A percentile compares a stretch with the other conserved stretches of the same genome.
phyloP scores from a whole-genome alignment of 176 grass and related monocot genomes.

The Oropetium thomaeum region DNA sequence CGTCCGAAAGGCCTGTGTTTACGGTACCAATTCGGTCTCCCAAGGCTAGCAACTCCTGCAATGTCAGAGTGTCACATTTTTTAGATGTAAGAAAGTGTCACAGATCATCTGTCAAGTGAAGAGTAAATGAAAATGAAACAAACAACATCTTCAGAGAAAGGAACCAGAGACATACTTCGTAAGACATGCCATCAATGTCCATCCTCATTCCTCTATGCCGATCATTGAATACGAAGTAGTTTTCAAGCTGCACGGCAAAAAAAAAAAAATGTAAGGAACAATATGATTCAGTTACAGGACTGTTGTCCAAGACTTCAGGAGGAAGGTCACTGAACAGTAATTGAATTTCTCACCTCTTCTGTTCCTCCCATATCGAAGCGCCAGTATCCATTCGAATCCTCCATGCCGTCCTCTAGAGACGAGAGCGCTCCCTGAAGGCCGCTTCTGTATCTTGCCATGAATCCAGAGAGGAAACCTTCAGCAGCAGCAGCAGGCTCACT shows the following conservation, averaged over 20 bases:
- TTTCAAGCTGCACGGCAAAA: slow-evolving; percentile 47
- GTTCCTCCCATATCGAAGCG: slow-evolving; percentile 53
- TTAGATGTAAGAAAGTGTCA: too few species aligned
- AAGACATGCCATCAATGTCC: slow-evolving; percentile 93
- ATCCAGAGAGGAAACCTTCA: slow-evolving; percentile 41
- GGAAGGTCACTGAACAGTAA: background rate
- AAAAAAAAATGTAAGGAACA: slow-evolving; percentile 15
- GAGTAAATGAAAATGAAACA: background rate
- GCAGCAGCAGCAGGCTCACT: background rate
- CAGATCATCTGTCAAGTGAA: background rate
- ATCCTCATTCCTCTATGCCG: slow-evolving; percentile 80
- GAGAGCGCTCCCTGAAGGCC: slow-evolving; percentile 24
- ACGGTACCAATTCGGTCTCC: slow-evolving; percentile 79
- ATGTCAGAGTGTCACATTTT: too few species aligned
- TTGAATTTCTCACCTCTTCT: slow-evolving; percentile 46
- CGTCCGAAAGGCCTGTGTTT: slow-evolving; percentile 78
- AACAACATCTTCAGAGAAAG: background rate
- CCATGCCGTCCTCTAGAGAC: slow-evolving; percentile 34
- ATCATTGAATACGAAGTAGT: slow-evolving; percentile 54
- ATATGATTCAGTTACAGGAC: background rate
- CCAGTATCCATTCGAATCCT: slow-evolving; percentile 50
- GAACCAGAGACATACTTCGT: slow-evolving; percentile 55
- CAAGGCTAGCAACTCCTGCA: slow-evolving; percentile 74
- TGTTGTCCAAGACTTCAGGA: background rate
- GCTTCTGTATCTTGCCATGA: slow-evolving; percentile 43